Percentiles rank a stretch among this genome's conserved stretches.
These are phyloP conservation scores for Pseudoturritis turrita DNA, from an alignment of 345 rosid genomes.

Conservation along the genomic window DNA sequence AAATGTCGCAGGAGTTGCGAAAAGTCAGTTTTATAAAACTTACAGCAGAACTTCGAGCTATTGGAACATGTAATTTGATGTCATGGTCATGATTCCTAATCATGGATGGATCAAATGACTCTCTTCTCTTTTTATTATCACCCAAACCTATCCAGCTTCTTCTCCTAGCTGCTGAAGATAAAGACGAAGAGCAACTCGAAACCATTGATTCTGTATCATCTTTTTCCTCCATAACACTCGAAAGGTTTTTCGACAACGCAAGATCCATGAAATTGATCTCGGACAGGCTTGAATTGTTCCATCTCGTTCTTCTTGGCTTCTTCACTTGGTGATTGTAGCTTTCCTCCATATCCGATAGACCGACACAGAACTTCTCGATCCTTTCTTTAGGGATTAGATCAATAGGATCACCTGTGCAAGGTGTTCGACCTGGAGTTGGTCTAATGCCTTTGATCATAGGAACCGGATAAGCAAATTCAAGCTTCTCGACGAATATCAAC, in stretches of 20 bases:
- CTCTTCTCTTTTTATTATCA: conserved; percentile 25
- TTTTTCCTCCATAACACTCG: conserved; percentile 20
- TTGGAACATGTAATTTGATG: conserved; percentile 14
- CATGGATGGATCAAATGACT: conserved; percentile 25
- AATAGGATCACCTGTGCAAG: conserved; percentile 40
- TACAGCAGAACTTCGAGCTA: conserved; percentile 19
- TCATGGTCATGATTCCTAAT: conserved; percentile 31
- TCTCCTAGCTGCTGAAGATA: conserved; percentile 31
- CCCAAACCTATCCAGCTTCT: conserved; percentile 43
- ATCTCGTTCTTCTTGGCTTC: conserved; percentile 22
- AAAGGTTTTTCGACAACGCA: conserved; percentile 15
- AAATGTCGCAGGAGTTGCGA: not conserved
- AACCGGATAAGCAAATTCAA: conserved; percentile 66
- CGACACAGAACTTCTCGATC: conserved; percentile 38
- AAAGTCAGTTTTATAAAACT: conserved; percentile 10
- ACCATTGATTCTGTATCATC: conserved; percentile 43
- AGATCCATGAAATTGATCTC: conserved; percentile 17
- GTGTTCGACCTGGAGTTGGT: conserved; percentile 56
- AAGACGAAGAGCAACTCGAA: conserved; percentile 19
- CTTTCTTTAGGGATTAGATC: conserved; percentile 48
- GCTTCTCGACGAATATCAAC: conserved; percentile 43
- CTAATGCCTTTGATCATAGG: conserved; percentile 57
- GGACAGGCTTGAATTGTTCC: conserved; percentile 24
- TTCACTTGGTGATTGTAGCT: conserved; percentile 21
- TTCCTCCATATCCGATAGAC: conserved; percentile 25